Conservation (phyloP, 2,329 filamentous ascomycete species). For the Curvularia sp. region DNA sequence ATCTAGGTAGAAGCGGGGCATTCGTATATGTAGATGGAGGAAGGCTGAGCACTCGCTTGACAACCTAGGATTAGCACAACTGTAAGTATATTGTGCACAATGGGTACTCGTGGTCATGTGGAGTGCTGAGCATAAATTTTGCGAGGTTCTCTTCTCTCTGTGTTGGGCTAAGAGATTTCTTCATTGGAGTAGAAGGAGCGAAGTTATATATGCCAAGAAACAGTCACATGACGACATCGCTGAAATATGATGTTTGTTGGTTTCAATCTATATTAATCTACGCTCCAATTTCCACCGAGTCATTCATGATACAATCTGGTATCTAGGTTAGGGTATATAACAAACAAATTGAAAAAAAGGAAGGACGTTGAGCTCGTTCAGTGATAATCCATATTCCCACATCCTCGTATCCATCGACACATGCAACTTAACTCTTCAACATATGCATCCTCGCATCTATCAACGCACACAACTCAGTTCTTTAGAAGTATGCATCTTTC, state of each 20-base stretch:
- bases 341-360: background rate
- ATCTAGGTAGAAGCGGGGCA: background rate
- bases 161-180: background rate
- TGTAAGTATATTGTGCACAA: too few relatives aligned
- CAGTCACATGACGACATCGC: background rate
- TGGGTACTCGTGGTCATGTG: background rate
- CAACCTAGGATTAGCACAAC: background rate
- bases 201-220: background rate
- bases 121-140: background rate
- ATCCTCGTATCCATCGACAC: background rate
- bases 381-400: background rate
- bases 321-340: slow-evolving; percentile 6
- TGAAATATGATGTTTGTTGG: background rate
- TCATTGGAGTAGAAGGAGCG: background rate
- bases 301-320: background rate
- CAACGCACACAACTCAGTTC: too few relatives aligned
- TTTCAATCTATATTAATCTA: background rate
- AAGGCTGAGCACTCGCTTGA: background rate
- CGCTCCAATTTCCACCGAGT: background rate
- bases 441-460: too few relatives aligned
- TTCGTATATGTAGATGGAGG: background rate
- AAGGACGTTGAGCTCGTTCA: background rate
- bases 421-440: background rate
- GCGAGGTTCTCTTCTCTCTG: background rate
- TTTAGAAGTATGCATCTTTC: too few relatives aligned